Percentiles rank a stretch among this genome's conserved stretches.
Conservation (phyloP, 495 filamentous ascomycete genomes). For the Thozetella sp. region DNA sequence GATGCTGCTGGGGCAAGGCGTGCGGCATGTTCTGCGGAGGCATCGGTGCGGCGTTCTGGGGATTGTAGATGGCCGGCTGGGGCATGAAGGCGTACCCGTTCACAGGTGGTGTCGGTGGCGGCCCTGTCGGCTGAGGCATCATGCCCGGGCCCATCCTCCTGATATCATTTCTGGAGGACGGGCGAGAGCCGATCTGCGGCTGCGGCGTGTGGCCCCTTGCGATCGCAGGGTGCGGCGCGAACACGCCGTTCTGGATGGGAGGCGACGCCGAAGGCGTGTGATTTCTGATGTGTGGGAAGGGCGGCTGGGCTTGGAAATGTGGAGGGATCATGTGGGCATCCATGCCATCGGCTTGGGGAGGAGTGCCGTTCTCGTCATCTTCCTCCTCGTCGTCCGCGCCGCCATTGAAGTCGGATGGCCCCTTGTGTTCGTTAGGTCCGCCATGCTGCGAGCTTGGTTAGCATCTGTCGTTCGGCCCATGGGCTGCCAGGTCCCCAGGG, state of each 20-base stretch:
- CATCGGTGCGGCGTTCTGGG: conserved; percentile 58
- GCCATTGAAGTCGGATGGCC: conserved; percentile 87
- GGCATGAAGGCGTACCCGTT: conserved; percentile 86
- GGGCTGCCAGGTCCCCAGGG: conserved; percentile 8
- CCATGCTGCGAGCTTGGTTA: conserved; percentile 68
- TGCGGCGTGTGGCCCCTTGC: conserved; percentile 80
- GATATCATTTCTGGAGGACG: conserved; percentile 78
- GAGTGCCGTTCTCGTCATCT: conserved; percentile 81
- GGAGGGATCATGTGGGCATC: conserved; percentile 66
- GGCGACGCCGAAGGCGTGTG: conserved; percentile 86
- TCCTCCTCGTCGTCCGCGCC: conserved; percentile 86
- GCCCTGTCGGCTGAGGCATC: conserved; percentile 62
- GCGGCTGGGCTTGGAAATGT: conserved; percentile 74
- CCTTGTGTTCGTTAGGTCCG: conserved; percentile 92
- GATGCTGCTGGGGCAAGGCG: conserved; percentile 42
- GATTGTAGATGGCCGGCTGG: conserved; percentile 83
- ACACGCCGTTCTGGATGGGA: conserved; percentile 81
- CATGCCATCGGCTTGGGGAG: conserved; percentile 57
- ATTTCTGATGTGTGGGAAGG: conserved; percentile 79
- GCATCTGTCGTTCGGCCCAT: conserved; percentile 15
- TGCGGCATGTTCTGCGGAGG: conserved; percentile 44
- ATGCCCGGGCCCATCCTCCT: conserved; percentile 74
- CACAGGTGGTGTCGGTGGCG: conserved; percentile 62
- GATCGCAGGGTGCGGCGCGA: conserved; percentile 44
- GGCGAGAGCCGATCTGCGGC: conserved; percentile 74